phyloP scores from a whole-genome alignment of 768 basidiomycete genomes.

The Mycena galericulata region DNA sequence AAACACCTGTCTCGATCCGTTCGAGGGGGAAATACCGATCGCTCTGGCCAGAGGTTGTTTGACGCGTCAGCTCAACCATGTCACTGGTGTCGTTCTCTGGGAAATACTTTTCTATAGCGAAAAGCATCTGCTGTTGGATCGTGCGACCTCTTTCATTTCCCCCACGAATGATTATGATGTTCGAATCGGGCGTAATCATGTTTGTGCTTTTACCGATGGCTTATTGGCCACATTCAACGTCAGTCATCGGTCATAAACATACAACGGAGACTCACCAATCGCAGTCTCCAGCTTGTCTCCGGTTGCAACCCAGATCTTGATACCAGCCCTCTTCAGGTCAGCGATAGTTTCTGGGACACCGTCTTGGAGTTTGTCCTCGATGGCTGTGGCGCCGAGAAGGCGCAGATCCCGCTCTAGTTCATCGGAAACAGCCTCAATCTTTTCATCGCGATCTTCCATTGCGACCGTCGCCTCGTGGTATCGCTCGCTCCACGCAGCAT shows the following conservation, averaged over 20 bases:
- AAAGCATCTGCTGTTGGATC: slow-evolving; percentile 84
- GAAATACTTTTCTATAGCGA: slow-evolving; percentile 91
- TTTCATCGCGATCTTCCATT: slow-evolving; percentile 83
- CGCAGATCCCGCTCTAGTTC: slow-evolving; percentile 86
- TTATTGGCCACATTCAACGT: slow-evolving; percentile 44
- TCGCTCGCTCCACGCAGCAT: slow-evolving; percentile 79
- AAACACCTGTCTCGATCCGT: slow-evolving; percentile 75
- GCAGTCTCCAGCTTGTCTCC: slow-evolving; percentile 99
- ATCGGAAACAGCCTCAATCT: slow-evolving; percentile 82
- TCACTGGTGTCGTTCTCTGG: slow-evolving; percentile 55
- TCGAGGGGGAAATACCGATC: slow-evolving; percentile 53
- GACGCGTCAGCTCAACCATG: slow-evolving; percentile 56
- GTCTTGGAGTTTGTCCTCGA: slow-evolving; percentile 97
- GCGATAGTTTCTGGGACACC: slow-evolving; percentile 98
- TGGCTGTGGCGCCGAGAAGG: slow-evolving; percentile 95
- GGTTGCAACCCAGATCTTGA: slow-evolving; percentile 99
- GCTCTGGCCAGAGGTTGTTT: slow-evolving; percentile 53
- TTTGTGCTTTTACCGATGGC: slow-evolving; percentile 99
- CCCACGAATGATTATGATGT: slow-evolving; percentile 94
- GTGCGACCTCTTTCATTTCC: slow-evolving; percentile 68
- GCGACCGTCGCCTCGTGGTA: slow-evolving; percentile 86
- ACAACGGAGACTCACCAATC: slow-evolving; percentile 68
- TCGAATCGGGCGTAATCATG: slow-evolving; percentile 88
- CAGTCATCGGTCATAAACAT: background rate
- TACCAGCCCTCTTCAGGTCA: slow-evolving; percentile 96